phyloP scores from a whole-genome alignment of 2,329 filamentous ascomycete species.

The Colletotrichum sp. region DNA sequence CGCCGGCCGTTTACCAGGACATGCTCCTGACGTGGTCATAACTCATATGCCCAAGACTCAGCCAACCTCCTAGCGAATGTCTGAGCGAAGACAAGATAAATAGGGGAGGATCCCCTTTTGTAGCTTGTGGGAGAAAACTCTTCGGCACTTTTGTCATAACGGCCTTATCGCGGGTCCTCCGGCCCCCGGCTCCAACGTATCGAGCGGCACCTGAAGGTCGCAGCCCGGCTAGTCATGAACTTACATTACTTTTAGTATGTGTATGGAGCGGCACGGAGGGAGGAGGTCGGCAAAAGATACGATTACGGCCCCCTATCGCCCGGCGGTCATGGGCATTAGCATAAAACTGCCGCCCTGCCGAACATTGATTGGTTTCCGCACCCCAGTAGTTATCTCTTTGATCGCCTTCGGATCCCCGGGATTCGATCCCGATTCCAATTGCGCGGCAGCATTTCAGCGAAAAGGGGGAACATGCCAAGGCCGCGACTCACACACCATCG shows the following conservation, averaged over 20 bases:
- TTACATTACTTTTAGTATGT: neutral
- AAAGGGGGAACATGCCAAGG: neutral
- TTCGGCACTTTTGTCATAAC: neutral
- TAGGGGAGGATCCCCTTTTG: neutral
- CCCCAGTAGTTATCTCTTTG: neutral
- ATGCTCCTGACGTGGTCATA: neutral
- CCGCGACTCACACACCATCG: neutral
- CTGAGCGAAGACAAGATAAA: neutral
- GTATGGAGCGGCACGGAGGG: neutral
- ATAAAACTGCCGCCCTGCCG: neutral
- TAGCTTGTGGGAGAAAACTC: neutral
- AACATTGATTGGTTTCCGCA: neutral
- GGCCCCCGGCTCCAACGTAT: neutral
- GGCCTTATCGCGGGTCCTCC: neutral
- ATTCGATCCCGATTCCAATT: neutral
- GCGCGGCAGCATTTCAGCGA: neutral
- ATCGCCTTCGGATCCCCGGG: neutral
- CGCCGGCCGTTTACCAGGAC: neutral
- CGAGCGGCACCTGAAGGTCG: neutral
- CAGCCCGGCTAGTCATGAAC: constrained; percentile 9
- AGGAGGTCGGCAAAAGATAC: neutral
- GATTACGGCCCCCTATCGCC: neutral
- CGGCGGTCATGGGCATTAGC: neutral
- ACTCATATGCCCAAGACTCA: neutral
- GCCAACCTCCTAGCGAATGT: neutral